Percentiles rank a stretch among this genome's conserved stretches.
These are phyloP conservation scores for Dicorynia guianensis DNA, from an alignment of 306 rosid species.

Conservation along the genomic window DNA sequence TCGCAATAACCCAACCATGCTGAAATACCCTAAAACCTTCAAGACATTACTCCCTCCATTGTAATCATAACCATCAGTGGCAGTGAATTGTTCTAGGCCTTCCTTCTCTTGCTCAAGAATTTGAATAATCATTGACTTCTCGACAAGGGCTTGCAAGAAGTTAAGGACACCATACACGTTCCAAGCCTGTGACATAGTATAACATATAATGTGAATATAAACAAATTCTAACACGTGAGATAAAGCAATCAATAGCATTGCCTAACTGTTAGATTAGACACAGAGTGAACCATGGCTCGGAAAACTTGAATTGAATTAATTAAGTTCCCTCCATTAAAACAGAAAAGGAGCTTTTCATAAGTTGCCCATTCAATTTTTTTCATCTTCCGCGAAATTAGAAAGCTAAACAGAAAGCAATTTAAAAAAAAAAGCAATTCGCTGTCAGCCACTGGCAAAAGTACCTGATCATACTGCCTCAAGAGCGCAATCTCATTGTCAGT, in stretches of 20 bases:
- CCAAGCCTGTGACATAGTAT: conserved; percentile 72
- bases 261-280: too few relatives aligned
- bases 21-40: conserved; percentile 98
- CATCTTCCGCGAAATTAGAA: not conserved
- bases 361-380: not conserved
- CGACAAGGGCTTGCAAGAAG: conserved; percentile 93
- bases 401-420: not conserved
- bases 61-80: conserved; percentile 92
- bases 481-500: conserved; percentile 84
- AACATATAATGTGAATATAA: not conserved
- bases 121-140: conserved; percentile 82
- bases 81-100: conserved; percentile 85
- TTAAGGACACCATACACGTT: conserved; percentile 92
- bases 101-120: conserved; percentile 92
- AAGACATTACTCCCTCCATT: conserved; percentile 92
- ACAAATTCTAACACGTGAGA: not conserved
- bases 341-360: not conserved
- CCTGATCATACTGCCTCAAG: conserved; percentile 82
- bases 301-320: not conserved
- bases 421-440: too few relatives aligned
- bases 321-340: not conserved
- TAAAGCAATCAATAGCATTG: not conserved
- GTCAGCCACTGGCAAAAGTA: not conserved
- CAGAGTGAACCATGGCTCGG: not conserved
- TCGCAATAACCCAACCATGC: conserved; percentile 94